Base-by-base conservation (phyloP, 176 grass and related monocot genomes). In the Carex myosuroides region DNA sequence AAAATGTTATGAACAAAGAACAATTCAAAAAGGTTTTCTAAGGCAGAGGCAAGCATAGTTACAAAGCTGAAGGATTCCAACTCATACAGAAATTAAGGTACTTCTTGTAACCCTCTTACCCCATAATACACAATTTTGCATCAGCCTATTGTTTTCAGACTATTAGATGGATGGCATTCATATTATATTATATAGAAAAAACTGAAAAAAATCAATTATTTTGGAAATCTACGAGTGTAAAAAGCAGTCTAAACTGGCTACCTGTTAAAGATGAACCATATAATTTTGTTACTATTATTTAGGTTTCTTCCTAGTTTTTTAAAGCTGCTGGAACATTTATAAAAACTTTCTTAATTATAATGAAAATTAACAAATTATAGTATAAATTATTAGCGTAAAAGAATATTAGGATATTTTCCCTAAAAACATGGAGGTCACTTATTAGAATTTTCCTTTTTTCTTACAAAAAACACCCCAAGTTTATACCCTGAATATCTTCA, bases 1-100 rank as follows among this genome's bases (percentile, higher is more conserved):
- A 81, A 64, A 92, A 79, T 83, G 50, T 79, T 69, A 88, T 71
- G 64, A 67, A 26, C 80, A 82, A 62, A 85, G 12, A 48, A 42
- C n/a, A 64, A 29, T 52, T 64, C 9, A 64, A 60, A 9, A 64
- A 64, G 5, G 46, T 24, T 64, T 42, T 44, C 22, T 22, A 41
- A 82, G 21, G 60, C 33, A 80, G 58, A 80, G 11, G 53, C 4
- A 60, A 24, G 1, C 53, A 80, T 17, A 1, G n/a, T 48, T 39
- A 70, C 11, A 48, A 72, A 48, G 41, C 41, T 72, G 69, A 48
- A 41, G 69, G n/a, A 48, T 72, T 50, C 39, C 18, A 22, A 16
- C 68, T 71, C 37, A 11, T 9, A 46, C 4, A 18, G 8, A 71
- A 71, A 71, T 20, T 9, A 12, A 71, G 18, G 68, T 70, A 70